Evolutionary conservation across 2,329 filamentous ascomycete genomes (phyloP), one percentile per base, ranked within the genome.

Genomic region (Xylaria polymorpha): DNA sequence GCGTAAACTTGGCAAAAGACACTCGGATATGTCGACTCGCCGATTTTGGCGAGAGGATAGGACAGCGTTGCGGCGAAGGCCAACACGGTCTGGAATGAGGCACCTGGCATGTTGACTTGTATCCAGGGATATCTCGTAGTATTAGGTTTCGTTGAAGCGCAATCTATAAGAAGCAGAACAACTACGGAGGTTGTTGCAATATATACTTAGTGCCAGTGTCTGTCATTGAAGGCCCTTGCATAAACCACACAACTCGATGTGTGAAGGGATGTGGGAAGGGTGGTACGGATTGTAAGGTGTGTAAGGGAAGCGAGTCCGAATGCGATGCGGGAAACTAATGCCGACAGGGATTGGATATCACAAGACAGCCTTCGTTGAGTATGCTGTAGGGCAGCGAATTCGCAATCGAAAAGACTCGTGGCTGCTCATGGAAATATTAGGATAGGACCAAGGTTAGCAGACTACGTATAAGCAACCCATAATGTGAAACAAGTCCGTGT

Each of bases 31-130:
- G 51, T 44, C 18, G 51, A 50, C 20, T 63, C 66, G 46, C 53
- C n/a, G 10, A 37, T 4, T 57, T 64, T 69, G 3, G 66, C 44
- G 20, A 72, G 60, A 46, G 68, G 44, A 53, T 72, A 72, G 44
- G 70, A 66, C 22, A 65, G 22, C 6, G 57, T 25, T 18, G 43
- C 43, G 8, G 70, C 39, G 53, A 69, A 57, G 41, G 25, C 46
- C 35, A 65, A 51, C 12, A 69, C 62, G 5, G 25, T 60, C 12
- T 46, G 10, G 5, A 60, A 29, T 29, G 65, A 56, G 32, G 62
- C 39, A 1, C 37, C 22, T 32, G 22, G 46, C 70, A 72, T 72
- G 15, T 61, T 72, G 62, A 44, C 15, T 57, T 29, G 15, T n/a
- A 51, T n/a, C n/a, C n/a, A 20, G 7, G 14, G 29, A 29, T 55